Evolutionary conservation across 805 yeast genomes (phyloP).

Genomic region (Starmera dryadoides): DNA sequence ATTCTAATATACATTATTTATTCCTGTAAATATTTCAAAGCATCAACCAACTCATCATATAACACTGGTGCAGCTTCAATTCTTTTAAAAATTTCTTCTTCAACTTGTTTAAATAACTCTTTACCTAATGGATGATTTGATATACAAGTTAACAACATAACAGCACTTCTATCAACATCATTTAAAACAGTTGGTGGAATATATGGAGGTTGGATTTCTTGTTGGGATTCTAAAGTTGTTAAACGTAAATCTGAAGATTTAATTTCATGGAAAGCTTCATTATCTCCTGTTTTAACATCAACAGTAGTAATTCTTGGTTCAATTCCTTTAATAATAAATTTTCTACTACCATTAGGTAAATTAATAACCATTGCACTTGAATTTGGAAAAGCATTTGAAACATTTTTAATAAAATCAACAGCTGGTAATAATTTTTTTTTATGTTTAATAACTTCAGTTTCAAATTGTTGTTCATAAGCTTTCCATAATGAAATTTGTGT

Average conservation of each 20-base stretch:
- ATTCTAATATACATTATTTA: neutral
- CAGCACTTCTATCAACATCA: slow-evolving; percentile 33
- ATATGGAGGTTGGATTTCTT: slow-evolving; percentile 10
- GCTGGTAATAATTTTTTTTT: slow-evolving; percentile 74
- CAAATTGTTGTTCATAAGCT: slow-evolving; percentile 84
- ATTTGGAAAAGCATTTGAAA: slow-evolving; percentile 77
- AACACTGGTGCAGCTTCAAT: slow-evolving; percentile 28
- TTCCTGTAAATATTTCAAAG: slow-evolving; percentile 13
- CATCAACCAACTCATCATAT: slow-evolving; percentile 18
- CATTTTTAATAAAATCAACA: slow-evolving; percentile 93
- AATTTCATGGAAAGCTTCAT: slow-evolving; percentile 26
- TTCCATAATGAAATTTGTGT: slow-evolving; percentile 96
- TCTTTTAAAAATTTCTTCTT: slow-evolving; percentile 23
- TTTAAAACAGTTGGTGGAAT: slow-evolving; percentile 26
- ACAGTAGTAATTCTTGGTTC: slow-evolving; percentile 72
- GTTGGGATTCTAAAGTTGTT: slow-evolving; percentile 5
- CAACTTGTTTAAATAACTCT: slow-evolving; percentile 24
- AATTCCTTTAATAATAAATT: slow-evolving; percentile 89
- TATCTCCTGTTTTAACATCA: slow-evolving; percentile 36
- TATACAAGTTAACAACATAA: slow-evolving; percentile 28
- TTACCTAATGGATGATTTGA: slow-evolving; percentile 24
- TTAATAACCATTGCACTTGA: slow-evolving; percentile 91
- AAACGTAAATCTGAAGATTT: neutral
- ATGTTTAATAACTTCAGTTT: slow-evolving; percentile 44
- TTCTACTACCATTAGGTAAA: slow-evolving; percentile 56